phyloP scores from a whole-genome alignment of 768 basidiomycete genomes.

The Macrolepiota fuliginosa region DNA sequence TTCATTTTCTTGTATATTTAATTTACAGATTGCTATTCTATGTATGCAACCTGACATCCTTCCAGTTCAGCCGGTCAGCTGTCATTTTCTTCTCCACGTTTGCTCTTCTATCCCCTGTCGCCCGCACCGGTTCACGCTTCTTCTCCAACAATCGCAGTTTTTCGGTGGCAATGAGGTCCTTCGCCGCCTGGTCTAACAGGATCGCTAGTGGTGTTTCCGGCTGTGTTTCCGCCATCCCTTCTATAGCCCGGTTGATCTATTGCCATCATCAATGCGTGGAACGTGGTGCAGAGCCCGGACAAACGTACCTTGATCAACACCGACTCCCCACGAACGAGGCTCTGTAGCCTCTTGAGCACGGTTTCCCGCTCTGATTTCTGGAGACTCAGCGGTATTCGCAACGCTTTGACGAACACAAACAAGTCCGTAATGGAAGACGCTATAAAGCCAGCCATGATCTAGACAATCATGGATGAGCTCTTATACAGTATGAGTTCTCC shows the following conservation, averaged over 20 bases:
- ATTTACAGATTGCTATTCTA: slow-evolving; percentile 7
- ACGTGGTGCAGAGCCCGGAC: background rate
- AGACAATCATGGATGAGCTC: background rate
- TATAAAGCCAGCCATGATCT: slow-evolving; percentile 55
- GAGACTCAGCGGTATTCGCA: slow-evolving; percentile 50
- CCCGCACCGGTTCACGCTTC: slow-evolving; percentile 22
- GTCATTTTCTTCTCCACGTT: slow-evolving; percentile 14
- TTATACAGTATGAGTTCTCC: background rate
- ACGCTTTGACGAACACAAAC: slow-evolving; percentile 57
- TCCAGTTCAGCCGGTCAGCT: slow-evolving; percentile 3
- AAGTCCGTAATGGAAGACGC: slow-evolving; percentile 65
- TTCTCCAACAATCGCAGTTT: slow-evolving; percentile 56
- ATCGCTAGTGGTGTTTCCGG: slow-evolving; percentile 40
- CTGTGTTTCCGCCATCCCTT: slow-evolving; percentile 49
- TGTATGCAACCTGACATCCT: slow-evolving; percentile 2
- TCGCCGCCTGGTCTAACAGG: slow-evolving; percentile 56
- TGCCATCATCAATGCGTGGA: background rate
- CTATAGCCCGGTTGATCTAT: slow-evolving; percentile 56
- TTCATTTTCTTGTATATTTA: slow-evolving; percentile 6
- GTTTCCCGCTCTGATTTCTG: slow-evolving; percentile 50
- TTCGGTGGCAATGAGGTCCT: slow-evolving; percentile 67
- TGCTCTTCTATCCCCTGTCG: slow-evolving; percentile 1
- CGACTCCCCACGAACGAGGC: slow-evolving; percentile 46
- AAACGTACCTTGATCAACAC: slow-evolving; percentile 46
- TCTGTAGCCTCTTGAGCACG: slow-evolving; percentile 48